phyloP scores from a whole-genome alignment of 2,329 filamentous ascomycete genomes.

The Coniochaeta sp. region DNA sequence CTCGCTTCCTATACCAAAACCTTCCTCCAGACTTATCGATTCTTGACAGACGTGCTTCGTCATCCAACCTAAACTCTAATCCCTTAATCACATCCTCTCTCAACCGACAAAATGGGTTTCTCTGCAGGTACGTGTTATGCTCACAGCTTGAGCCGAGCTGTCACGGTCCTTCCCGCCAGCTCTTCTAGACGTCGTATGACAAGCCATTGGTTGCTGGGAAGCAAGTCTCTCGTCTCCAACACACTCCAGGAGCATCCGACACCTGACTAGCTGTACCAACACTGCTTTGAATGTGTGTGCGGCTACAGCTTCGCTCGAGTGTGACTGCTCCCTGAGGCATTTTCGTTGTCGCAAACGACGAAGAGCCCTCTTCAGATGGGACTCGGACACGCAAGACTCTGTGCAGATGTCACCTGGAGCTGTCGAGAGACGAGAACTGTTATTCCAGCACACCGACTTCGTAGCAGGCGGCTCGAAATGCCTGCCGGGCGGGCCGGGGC shows the following conservation, averaged over 20 bases:
- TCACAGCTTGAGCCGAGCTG: background rate
- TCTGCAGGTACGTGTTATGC: constrained; percentile 32
- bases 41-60: background rate
- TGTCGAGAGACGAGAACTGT: background rate
- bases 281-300: background rate
- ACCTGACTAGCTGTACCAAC: background rate
- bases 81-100: constrained; percentile 3
- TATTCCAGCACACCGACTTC: background rate
- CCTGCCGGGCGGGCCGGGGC: background rate
- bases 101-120: constrained; percentile 27
- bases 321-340: background rate
- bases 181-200: background rate
- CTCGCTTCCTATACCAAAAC: background rate
- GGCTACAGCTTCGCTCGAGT: background rate
- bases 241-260: background rate
- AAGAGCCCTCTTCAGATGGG: background rate
- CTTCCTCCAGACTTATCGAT: background rate
- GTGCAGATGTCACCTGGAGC: background rate
- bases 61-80: constrained; percentile 15
- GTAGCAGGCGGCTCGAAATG: background rate
- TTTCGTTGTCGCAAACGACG: background rate
- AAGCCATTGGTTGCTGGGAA: constrained; percentile 5
- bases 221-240: background rate
- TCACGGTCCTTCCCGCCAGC: background rate
- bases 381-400: background rate